Conservation (phyloP, 2,329 filamentous ascomycete species). For the Ascochyta viciae-villosae region DNA sequence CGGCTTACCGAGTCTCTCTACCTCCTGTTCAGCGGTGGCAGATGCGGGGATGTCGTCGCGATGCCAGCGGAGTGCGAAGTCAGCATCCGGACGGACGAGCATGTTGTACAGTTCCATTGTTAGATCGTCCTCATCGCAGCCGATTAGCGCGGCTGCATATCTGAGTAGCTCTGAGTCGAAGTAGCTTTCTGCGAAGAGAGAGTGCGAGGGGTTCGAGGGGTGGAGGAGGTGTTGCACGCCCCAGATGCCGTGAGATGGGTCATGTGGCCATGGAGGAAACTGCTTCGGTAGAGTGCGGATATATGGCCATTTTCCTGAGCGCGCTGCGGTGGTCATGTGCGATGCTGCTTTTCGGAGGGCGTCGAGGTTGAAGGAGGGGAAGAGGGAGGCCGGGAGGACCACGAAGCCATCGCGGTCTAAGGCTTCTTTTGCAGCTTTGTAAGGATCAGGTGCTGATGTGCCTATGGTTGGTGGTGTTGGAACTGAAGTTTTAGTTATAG, state of each 20-base stretch:
- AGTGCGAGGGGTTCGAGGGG: constrained; percentile 69
- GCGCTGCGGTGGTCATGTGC: constrained; percentile 66
- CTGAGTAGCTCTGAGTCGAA: constrained; percentile 71
- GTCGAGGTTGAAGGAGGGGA: constrained; percentile 56
- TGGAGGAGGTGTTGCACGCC: constrained; percentile 86
- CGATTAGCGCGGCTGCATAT: constrained; percentile 71
- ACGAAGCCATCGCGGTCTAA: constrained; percentile 80
- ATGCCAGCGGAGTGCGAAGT: constrained; percentile 84
- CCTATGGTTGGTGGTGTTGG: not conserved
- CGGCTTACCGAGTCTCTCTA: constrained; percentile 63
- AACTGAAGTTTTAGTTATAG: not conserved
- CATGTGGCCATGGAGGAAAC: constrained; percentile 83
- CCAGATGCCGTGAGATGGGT: constrained; percentile 75
- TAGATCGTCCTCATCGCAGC: constrained; percentile 61
- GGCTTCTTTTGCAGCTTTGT: constrained; percentile 52
- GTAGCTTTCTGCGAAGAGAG: constrained; percentile 72
- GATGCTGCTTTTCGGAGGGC: constrained; percentile 67
- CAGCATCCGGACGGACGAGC: constrained; percentile 73
- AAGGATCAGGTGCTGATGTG: constrained; percentile 24
- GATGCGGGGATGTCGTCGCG: constrained; percentile 79
- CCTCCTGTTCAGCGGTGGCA: constrained; percentile 71
- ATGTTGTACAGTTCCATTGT: constrained; percentile 91
- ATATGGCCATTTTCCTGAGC: constrained; percentile 77
- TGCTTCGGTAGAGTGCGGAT: constrained; percentile 87
- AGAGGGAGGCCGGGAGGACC: constrained; percentile 70